Evolutionary conservation across 345 rosid species (phyloP).

Genomic region (Citrus glauca): DNA sequence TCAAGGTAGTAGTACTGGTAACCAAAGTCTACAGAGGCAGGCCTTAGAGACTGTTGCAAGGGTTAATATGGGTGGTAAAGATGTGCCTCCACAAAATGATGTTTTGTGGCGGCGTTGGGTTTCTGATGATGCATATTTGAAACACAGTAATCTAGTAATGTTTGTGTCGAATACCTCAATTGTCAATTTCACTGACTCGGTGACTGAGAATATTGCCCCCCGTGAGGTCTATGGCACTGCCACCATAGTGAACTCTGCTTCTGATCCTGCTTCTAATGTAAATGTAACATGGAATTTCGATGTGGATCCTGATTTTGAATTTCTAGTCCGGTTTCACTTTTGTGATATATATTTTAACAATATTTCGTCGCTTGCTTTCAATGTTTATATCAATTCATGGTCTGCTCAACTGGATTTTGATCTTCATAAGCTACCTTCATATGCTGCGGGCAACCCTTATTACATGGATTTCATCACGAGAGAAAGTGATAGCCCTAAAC

Average conservation of each 20-base stretch:
- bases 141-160: constrained; percentile 20
- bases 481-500: constrained; percentile 13
- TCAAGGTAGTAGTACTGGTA: neutral
- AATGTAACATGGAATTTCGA: constrained; percentile 73
- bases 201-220: constrained; percentile 52
- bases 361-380: constrained; percentile 20
- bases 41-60: constrained; percentile 73
- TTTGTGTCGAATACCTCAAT: constrained; percentile 34
- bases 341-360: constrained; percentile 45
- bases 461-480: constrained; percentile 52
- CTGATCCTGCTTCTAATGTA: constrained; percentile 21
- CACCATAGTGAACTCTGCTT: constrained; percentile 34
- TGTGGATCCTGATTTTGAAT: constrained; percentile 63
- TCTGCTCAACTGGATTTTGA: constrained; percentile 40
- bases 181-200: constrained; percentile 41
- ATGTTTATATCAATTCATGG: constrained; percentile 54
- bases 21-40: constrained; percentile 25
- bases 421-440: constrained; percentile 35
- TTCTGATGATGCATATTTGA: constrained; percentile 48
- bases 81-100: constrained; percentile 50
- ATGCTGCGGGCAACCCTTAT: constrained; percentile 45
- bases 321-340: constrained; percentile 74
- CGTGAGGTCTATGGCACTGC: constrained; percentile 73
- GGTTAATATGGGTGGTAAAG: constrained; percentile 80
- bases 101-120: constrained; percentile 75